These are phyloP conservation scores for Colletotrichum sp. DNA, from an alignment of 2,329 filamentous ascomycete genomes.

Conservation along the genomic window DNA sequence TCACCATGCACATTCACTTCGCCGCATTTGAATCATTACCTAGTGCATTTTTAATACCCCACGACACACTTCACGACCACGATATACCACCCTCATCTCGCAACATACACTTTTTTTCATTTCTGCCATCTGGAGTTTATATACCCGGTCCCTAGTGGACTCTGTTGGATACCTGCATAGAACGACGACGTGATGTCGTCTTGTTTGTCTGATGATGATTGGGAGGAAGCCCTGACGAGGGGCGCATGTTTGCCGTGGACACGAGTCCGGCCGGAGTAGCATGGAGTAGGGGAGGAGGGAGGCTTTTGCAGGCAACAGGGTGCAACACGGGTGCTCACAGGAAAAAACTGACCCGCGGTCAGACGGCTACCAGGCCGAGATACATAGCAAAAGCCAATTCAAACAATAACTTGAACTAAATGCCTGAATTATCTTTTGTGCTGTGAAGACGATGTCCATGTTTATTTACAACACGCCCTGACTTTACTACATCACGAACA, in stretches of 20 bases:
- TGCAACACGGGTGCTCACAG: not conserved
- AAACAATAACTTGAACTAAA: not conserved
- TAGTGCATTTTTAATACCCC: slow-evolving; percentile 10
- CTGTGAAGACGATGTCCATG: too few species aligned
- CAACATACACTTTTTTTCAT: slow-evolving; percentile 9
- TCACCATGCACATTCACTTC: not conserved
- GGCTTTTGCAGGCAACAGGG: slow-evolving; percentile 4
- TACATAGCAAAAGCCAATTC: slow-evolving; percentile 1
- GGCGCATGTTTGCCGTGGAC: not conserved
- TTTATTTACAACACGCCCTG: too few species aligned
- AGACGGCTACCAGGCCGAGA: not conserved
- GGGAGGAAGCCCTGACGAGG: not conserved
- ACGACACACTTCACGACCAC: slow-evolving; percentile 16
- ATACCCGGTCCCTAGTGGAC: slow-evolving; percentile 22
- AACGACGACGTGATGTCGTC: not conserved
- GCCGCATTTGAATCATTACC: not conserved
- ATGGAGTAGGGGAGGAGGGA: not conserved
- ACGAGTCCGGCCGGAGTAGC: not conserved
- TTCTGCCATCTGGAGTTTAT: slow-evolving; percentile 18
- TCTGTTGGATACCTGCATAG: slow-evolving; percentile 20
- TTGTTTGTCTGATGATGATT: not conserved
- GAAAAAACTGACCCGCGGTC: not conserved
- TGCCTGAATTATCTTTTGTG: not conserved
- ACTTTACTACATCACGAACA: too few species aligned
- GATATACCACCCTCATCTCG: slow-evolving; percentile 7